These are phyloP conservation scores for Podospora sp. DNA, from an alignment of 495 filamentous ascomycete genomes.

Conservation along the genomic window DNA sequence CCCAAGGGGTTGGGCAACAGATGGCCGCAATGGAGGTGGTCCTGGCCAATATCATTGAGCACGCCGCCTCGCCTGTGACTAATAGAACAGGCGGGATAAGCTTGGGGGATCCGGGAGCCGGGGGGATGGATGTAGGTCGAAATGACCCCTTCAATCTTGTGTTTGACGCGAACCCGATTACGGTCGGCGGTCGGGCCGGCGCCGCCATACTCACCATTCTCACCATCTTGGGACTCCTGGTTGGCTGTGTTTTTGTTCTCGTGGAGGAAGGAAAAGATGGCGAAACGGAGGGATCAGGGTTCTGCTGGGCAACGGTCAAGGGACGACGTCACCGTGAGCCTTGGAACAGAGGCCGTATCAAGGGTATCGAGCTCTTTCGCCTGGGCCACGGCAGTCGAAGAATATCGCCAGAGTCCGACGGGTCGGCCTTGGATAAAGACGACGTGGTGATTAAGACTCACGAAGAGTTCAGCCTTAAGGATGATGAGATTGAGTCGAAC, in stretches of 20 bases:
- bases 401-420: not conserved
- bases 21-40: constrained; percentile 71
- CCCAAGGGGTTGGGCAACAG: constrained; percentile 66
- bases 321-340: not conserved
- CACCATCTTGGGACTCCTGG: constrained; percentile 38
- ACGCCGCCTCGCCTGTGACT: constrained; percentile 58
- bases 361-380: not conserved
- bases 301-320: not conserved
- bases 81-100: constrained; percentile 73
- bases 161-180: constrained; percentile 40
- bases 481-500: not conserved
- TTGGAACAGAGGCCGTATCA: not conserved
- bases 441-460: constrained; percentile 22
- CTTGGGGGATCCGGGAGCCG: constrained; percentile 69
- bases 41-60: constrained; percentile 58
- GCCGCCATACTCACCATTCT: constrained; percentile 61
- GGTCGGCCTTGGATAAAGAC: constrained; percentile 3
- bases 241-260: constrained; percentile 41
- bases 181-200: constrained; percentile 58
- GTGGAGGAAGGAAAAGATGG: constrained; percentile 42
- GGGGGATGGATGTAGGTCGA: constrained; percentile 47
- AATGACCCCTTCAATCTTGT: constrained; percentile 25
- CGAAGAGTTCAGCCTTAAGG: not conserved
- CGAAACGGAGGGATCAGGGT: not conserved
- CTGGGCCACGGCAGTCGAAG: not conserved